Evolutionary conservation across 2,329 filamentous ascomycete genomes (phyloP).

Genomic region (Stagonosporopsis rhizophila): DNA sequence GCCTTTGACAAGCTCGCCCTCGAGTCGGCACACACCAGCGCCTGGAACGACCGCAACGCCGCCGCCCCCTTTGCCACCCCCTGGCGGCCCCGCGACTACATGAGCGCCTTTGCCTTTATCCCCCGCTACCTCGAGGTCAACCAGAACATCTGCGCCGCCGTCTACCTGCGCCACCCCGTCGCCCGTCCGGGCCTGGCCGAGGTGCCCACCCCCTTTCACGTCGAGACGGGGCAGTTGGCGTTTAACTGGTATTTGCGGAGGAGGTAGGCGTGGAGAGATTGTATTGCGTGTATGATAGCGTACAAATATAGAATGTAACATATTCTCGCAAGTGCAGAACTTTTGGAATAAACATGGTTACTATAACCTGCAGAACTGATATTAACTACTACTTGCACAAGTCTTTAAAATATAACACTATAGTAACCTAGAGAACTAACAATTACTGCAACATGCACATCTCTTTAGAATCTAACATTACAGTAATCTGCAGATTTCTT

Average conservation of each 20-base stretch:
- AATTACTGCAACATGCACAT: too few relatives aligned
- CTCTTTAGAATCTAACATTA: too few relatives aligned
- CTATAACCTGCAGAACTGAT: too few relatives aligned
- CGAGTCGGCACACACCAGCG: slow-evolving; percentile 77
- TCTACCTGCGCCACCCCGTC: slow-evolving; percentile 93
- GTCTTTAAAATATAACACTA: too few relatives aligned
- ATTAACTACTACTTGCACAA: too few relatives aligned
- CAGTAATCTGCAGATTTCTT: too few relatives aligned
- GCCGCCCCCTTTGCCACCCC: slow-evolving; percentile 84
- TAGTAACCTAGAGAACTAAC: too few relatives aligned
- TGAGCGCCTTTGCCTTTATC: slow-evolving; percentile 93
- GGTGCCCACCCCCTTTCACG: slow-evolving; percentile 78
- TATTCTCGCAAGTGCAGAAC: too few relatives aligned
- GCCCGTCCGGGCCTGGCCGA: slow-evolving; percentile 79
- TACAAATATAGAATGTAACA: too few relatives aligned
- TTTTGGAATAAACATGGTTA: too few relatives aligned
- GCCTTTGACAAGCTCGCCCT: slow-evolving; percentile 68
- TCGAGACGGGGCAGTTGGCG: slow-evolving; percentile 76
- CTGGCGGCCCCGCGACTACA: slow-evolving; percentile 85
- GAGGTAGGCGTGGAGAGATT: too few relatives aligned
- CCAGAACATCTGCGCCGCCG: slow-evolving; percentile 93
- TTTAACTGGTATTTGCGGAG: slow-evolving; percentile 94
- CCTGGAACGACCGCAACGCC: slow-evolving; percentile 54
- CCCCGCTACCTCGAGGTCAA: slow-evolving; percentile 97
- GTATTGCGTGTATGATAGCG: too few relatives aligned